These are phyloP conservation scores for Colletotrichum lupini DNA, from an alignment of 2,329 filamentous ascomycete genomes.

Conservation along the genomic window DNA sequence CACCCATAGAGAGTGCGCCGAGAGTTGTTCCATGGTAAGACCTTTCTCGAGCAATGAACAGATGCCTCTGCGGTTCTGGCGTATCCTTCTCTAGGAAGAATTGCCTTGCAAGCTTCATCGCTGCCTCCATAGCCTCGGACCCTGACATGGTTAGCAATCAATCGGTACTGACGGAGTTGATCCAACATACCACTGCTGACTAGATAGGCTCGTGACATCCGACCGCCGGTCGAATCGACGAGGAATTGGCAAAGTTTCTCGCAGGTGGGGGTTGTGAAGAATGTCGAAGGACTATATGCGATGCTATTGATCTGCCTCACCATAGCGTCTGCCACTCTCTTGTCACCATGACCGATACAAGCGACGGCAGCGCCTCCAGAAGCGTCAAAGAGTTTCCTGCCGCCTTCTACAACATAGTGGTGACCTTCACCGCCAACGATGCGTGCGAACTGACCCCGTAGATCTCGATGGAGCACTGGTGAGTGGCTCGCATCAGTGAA, in stretches of 20 bases:
- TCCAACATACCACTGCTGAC: conserved; percentile 49
- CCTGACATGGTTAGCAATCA: conserved; percentile 47
- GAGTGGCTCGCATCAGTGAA: conserved; percentile 10
- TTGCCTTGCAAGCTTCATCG: conserved; percentile 60
- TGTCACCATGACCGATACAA: conserved; percentile 44
- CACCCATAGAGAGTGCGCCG: conserved; percentile 73
- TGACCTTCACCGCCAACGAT: conserved; percentile 47
- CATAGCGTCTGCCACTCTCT: conserved; percentile 43
- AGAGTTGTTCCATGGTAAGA: conserved; percentile 81
- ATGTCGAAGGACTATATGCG: conserved; percentile 51
- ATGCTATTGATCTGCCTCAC: conserved; percentile 41
- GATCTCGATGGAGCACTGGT: conserved; percentile 27
- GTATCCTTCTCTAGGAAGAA: conserved; percentile 55
- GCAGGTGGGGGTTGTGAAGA: conserved; percentile 52
- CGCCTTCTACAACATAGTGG: conserved; percentile 47
- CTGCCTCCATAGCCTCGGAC: conserved; percentile 63
- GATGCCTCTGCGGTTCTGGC: conserved; percentile 64
- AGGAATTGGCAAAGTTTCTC: conserved; percentile 52
- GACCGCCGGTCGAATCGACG: conserved; percentile 48
- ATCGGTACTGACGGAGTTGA: background rate
- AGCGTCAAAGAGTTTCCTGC: conserved; percentile 47
- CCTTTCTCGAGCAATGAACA: conserved; percentile 74
- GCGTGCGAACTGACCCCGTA: conserved; percentile 20
- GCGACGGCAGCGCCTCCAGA: conserved; percentile 49
- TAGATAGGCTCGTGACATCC: conserved; percentile 51